Base-by-base conservation (phyloP, 495 filamentous ascomycete species). In the Hypoxylon fuscum region DNA sequence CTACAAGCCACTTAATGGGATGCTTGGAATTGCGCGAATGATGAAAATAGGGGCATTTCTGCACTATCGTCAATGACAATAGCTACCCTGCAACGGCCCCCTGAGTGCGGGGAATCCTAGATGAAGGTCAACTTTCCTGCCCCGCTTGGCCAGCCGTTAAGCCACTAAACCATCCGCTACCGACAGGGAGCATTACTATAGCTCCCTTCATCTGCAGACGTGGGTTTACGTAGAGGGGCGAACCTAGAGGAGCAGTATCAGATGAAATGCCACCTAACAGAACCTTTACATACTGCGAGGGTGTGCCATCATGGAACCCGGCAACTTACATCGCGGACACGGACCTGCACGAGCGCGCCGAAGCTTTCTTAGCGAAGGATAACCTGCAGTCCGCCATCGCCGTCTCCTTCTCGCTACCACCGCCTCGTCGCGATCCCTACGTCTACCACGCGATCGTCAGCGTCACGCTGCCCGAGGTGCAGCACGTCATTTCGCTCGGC, bases 391-490 rank as follows among this genome's bases (percentile, higher is more conserved):
- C 70, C 40, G 81, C 81, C 52, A 81, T 87, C 45, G 56, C 72
- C 44, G 54, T 70, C n/a, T 79, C 80, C 32, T 88, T 89, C 71
- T 58, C 67, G 5, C 71, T 88, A 1, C 66, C 74, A 2, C 47
- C 68, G 11, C 58, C 73, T 27, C 21, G 18, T 7, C 62, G 55
- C 34, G 85, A 88, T 62, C 59, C 58, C 35, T 88, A 86, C 67
- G 74, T 81, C 31, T 89, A 88, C 72, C 79, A 82, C 52, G 86
- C 84, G 25, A 81, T 79, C 27, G 76, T 79, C 11, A 81, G 74
- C 58, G 71, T 79, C 38, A 73, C 62, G 71, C 76, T 88, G 2
- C 59, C 74, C 14, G 76, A 86, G 60, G 84, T 83, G 1, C 85
- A 87, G 69, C 74, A 64, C 21, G 74, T 76, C 12, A 72, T 87